Conservation (phyloP, 305 asterid genomes). For the Galium porrigens region DNA sequence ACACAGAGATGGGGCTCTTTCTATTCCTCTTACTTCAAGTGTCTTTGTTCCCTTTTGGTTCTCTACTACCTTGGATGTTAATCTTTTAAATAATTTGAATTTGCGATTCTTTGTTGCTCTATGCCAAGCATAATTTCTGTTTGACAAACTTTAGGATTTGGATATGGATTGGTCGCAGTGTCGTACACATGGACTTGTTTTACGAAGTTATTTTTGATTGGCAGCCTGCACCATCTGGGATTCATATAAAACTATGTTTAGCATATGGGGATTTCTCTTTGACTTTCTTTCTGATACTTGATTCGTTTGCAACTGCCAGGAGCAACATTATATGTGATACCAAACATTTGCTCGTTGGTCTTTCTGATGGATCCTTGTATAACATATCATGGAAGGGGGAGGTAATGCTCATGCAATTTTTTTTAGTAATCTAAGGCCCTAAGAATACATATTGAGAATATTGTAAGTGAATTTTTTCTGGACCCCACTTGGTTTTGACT, state of each 20-base stretch:
- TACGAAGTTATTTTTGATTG: background rate
- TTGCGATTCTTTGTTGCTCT: background rate
- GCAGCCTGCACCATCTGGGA: background rate
- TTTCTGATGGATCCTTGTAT: constrained; percentile 90
- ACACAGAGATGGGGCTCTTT: background rate
- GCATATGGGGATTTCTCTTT: background rate
- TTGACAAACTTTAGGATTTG: background rate
- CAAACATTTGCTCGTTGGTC: constrained; percentile 80
- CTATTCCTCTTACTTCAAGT: background rate
- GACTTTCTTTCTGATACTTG: background rate
- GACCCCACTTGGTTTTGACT: background rate
- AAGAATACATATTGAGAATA: background rate
- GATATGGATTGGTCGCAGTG: background rate
- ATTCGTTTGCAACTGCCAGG: constrained; percentile 32
- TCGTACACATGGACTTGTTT: background rate
- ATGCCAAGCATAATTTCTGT: background rate
- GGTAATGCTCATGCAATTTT: constrained; percentile 33
- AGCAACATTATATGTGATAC: constrained; percentile 91
- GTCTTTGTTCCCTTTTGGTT: background rate
- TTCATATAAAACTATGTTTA: background rate
- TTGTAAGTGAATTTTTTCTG: background rate
- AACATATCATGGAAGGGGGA: constrained; percentile 99
- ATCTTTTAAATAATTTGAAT: background rate
- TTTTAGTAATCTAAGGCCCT: background rate
- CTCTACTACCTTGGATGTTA: background rate